These are phyloP conservation scores for Shiraia sp. DNA, from an alignment of 2,329 filamentous ascomycete species.

Conservation along the genomic window DNA sequence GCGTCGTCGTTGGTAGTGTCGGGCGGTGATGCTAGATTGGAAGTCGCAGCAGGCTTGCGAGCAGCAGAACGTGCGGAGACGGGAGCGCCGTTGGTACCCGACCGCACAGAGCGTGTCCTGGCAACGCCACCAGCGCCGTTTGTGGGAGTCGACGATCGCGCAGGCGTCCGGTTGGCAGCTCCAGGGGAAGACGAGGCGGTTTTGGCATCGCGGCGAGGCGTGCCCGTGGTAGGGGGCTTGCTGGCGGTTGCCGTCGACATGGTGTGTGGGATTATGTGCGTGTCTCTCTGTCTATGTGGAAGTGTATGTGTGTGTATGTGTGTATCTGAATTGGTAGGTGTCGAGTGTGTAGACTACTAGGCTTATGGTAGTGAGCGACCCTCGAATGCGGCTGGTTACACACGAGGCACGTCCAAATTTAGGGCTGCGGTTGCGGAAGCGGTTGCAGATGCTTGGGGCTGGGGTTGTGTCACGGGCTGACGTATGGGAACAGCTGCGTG, in stretches of 20 bases:
- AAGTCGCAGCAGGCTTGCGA: constrained; percentile 40
- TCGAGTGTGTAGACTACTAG: constrained; percentile 8
- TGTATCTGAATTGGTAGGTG: constrained; percentile 10
- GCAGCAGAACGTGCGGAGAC: constrained; percentile 46
- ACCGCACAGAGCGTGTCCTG: constrained; percentile 38
- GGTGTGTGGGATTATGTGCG: constrained; percentile 9
- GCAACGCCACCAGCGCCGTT: constrained; percentile 34
- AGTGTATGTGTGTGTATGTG: constrained; percentile 9
- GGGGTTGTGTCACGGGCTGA: constrained; percentile 6
- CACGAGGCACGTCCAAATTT: constrained; percentile 15
- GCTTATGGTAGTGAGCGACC: constrained; percentile 15
- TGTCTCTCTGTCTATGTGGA: constrained; percentile 10
- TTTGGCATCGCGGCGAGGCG: constrained; percentile 28
- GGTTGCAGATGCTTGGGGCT: constrained; percentile 11
- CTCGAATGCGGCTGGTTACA: constrained; percentile 11
- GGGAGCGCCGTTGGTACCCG: constrained; percentile 36
- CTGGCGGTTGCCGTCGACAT: constrained; percentile 43
- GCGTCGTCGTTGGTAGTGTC: constrained; percentile 62
- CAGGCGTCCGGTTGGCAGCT: constrained; percentile 36
- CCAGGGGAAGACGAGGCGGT: constrained; percentile 36
- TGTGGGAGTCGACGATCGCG: constrained; percentile 32
- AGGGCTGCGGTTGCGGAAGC: constrained; percentile 11
- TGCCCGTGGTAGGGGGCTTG: constrained; percentile 42
- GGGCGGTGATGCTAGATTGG: constrained; percentile 40
- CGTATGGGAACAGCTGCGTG: constrained; percentile 1